phyloP scores from a whole-genome alignment of 1,284 basidiomycete species.

The Pisolithus thermaeus region DNA sequence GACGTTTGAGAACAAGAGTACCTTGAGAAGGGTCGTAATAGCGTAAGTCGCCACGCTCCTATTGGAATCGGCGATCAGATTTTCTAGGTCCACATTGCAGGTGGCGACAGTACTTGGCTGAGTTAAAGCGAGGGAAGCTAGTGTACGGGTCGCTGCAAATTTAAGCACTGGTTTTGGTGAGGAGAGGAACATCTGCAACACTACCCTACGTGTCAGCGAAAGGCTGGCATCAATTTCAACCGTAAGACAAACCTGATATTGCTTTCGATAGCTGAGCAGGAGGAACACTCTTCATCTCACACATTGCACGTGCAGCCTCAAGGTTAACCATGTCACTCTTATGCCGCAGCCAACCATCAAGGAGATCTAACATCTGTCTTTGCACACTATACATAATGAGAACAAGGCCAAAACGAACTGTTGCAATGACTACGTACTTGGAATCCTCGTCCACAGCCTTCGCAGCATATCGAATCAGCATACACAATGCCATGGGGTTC shows the following conservation, averaged over 20 bases:
- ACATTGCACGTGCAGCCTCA: slow-evolving; percentile 95
- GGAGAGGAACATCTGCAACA: slow-evolving; percentile 89
- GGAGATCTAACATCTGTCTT: slow-evolving; percentile 88
- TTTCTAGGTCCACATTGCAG: slow-evolving; percentile 98
- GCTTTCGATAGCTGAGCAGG: slow-evolving; percentile 78
- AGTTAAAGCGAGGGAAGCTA: slow-evolving; percentile 81
- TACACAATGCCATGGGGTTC: slow-evolving; percentile 98
- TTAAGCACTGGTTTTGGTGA: slow-evolving; percentile 93
- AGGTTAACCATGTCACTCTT: slow-evolving; percentile 99
- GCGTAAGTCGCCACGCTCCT: slow-evolving; percentile 97
- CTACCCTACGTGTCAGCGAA: slow-evolving; percentile 33
- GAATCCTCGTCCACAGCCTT: slow-evolving; percentile 99
- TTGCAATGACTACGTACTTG: slow-evolving; percentile 57
- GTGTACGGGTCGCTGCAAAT: slow-evolving; percentile 95
- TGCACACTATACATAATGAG: slow-evolving; percentile 56
- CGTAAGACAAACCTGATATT: slow-evolving; percentile 65
- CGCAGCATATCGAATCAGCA: slow-evolving; percentile 96
- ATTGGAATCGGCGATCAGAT: slow-evolving; percentile 94
- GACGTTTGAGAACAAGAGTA: slow-evolving; percentile 21
- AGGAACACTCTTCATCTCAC: slow-evolving; percentile 87
- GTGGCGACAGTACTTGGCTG: slow-evolving; percentile 84
- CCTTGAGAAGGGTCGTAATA: slow-evolving; percentile 97
- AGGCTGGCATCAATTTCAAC: slow-evolving; percentile 1
- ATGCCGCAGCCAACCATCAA: slow-evolving; percentile 95
- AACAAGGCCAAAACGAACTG: not conserved